Evolutionary conservation across 2,329 filamentous ascomycete species (phyloP), one percentile per base, ranked within the genome.

Genomic region (Colletotrichum paranaense): DNA sequence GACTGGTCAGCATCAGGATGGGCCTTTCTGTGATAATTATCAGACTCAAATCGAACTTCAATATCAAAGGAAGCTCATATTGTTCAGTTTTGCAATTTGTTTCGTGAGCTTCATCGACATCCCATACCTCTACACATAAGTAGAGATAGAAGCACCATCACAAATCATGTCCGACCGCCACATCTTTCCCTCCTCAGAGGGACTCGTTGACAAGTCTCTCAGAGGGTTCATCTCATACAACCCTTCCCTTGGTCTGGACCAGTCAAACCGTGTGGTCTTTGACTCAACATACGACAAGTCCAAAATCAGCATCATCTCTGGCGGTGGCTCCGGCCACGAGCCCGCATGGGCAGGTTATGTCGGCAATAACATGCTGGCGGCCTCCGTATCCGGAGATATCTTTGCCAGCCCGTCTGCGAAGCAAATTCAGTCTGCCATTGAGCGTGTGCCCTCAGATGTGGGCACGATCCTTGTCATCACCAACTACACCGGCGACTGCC

Each of bases 281-380:
- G 84, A 89, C 77, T 85, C 85, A 1, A 77, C 80, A 9, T 81
- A 87, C 70, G 80, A 86, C 74, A 81, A 76, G 55, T 82, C 83
- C 30, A 85, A 84, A 24, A 87, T 90, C 68, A 84, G 82, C 76
- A 81, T 90, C 78, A 85, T 90, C 79, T 87, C 85, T 28, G 88
- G 88, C n/a, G 88, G 88, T 24, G 88, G 88, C 52, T 89, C 88
- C 0, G 88, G 88, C 57, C 88, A 89, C 79, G 90, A 92, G 77
- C 90, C 90, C 24, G 90, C 90, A 74, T 92, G 90, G 87, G 84
- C 88, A 2, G 90, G 90, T 67, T 92, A 92, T 76, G 91, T 92
- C 2, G 91, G 91, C 67, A 79, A 82, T 69, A 91, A 90, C 78
- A 85, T 92, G 81, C 86, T 92, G n/a, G 85, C 89, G 1, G 90